These are phyloP conservation scores for Meyerozyma elateridarum DNA, from an alignment of 1,139 yeast species.

Conservation along the genomic window DNA sequence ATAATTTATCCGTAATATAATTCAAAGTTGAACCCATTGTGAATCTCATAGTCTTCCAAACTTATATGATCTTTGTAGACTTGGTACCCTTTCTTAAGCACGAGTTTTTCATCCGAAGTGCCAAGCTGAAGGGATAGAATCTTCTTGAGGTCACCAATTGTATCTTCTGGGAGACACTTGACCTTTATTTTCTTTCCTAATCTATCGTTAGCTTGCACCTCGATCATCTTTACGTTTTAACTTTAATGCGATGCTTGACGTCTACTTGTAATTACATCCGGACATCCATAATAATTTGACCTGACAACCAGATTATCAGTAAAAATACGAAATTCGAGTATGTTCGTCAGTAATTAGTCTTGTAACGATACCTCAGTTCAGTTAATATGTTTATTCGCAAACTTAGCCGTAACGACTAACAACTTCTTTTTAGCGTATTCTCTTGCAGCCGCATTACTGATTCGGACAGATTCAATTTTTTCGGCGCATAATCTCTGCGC, in stretches of 20 bases:
- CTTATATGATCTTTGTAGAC: constrained; percentile 85
- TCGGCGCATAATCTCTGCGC: no score
- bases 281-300: no score
- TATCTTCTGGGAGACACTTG: constrained; percentile 79
- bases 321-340: no score
- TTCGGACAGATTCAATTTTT: no score
- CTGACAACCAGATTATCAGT: no score
- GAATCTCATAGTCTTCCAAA: constrained; percentile 88
- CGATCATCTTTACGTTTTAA: constrained; percentile 11
- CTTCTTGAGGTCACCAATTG: constrained; percentile 89
- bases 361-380: no score
- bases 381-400: no score
- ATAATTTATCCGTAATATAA: constrained; percentile 54
- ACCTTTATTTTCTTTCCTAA: constrained; percentile 86
- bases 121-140: constrained; percentile 81
- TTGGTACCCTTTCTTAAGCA: constrained; percentile 73
- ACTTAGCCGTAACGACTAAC: no score
- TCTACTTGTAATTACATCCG: neutral
- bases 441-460: no score
- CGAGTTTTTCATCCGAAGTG: constrained; percentile 58
- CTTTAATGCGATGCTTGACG: neutral
- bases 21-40: constrained; percentile 84
- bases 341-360: no score
- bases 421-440: no score
- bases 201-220: constrained; percentile 27